Conservation (phyloP, 2,329 filamentous ascomycete species). For the Claviceps purpurea region DNA sequence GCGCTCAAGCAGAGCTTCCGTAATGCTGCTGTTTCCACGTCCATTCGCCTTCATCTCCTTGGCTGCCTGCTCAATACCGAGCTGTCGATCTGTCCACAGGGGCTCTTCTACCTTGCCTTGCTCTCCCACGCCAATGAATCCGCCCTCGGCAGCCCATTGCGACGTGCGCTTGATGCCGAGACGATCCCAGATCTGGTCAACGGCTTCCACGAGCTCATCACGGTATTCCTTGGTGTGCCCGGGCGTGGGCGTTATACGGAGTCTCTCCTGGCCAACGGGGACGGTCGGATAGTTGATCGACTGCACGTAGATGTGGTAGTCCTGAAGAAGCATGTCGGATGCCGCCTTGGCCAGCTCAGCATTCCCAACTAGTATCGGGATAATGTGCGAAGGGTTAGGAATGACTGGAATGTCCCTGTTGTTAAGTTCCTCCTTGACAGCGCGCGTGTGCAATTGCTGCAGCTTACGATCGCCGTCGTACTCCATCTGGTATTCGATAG, state of each 20-base stretch:
- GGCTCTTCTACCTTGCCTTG: constrained; percentile 48
- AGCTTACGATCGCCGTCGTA: constrained; percentile 78
- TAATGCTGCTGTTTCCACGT: constrained; percentile 26
- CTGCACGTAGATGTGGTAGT: constrained; percentile 93
- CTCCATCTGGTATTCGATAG: constrained; percentile 85
- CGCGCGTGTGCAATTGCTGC: constrained; percentile 91
- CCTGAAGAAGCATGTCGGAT: constrained; percentile 78
- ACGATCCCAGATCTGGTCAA: constrained; percentile 80
- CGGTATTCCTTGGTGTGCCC: constrained; percentile 78
- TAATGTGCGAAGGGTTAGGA: constrained; percentile 92
- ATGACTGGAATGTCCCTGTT: constrained; percentile 86
- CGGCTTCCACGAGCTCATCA: constrained; percentile 68
- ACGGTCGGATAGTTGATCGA: constrained; percentile 99
- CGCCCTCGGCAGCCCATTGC: constrained; percentile 81
- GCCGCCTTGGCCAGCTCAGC: constrained; percentile 85
- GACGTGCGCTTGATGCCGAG: constrained; percentile 85
- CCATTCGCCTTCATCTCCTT: constrained; percentile 43
- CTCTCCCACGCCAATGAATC: constrained; percentile 88
- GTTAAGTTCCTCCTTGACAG: constrained; percentile 74
- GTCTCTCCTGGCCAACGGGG: constrained; percentile 90
- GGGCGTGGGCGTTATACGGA: constrained; percentile 90
- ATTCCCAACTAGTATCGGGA: constrained; percentile 86
- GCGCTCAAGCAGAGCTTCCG: constrained; percentile 45
- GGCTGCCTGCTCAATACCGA: constrained; percentile 57
- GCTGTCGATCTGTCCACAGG: constrained; percentile 87